Evolutionary conservation across 345 rosid genomes (phyloP).

Genomic region (Garcia nutans): DNA sequence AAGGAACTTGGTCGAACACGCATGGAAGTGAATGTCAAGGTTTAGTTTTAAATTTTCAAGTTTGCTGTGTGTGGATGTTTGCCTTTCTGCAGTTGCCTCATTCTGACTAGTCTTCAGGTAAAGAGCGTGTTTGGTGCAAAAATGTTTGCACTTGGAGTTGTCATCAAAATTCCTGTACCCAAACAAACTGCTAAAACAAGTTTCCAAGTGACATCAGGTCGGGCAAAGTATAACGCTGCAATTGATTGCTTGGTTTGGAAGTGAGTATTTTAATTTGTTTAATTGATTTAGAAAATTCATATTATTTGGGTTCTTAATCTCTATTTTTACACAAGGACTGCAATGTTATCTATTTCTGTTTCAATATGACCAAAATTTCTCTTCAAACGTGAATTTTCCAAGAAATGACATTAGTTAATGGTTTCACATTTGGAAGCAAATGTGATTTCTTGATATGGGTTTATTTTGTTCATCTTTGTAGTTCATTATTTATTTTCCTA

Average conservation of each 20-base stretch:
- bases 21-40: slow-evolving; percentile 99
- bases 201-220: slow-evolving; percentile 96
- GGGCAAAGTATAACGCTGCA: slow-evolving; percentile 94
- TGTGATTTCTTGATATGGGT: not conserved
- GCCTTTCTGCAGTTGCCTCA: slow-evolving; percentile 18
- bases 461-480: not conserved
- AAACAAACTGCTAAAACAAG: slow-evolving; percentile 97
- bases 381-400: not conserved
- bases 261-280: slow-evolving; percentile 47
- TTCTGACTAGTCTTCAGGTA: slow-evolving; percentile 51
- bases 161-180: slow-evolving; percentile 96
- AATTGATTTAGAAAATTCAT: not conserved
- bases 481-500: not conserved
- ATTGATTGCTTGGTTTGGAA: slow-evolving; percentile 99
- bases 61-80: slow-evolving; percentile 21
- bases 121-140: slow-evolving; percentile 99
- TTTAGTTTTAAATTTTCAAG: slow-evolving; percentile 28
- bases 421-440: not conserved
- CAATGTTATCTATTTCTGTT: not conserved
- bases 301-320: not conserved
- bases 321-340: not conserved
- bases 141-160: slow-evolving; percentile 99
- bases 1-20: slow-evolving; percentile 99
- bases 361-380: not conserved
- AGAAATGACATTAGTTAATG: not conserved